Base-by-base conservation (phyloP, 768 basidiomycete genomes). In the Mycena polygramma region DNA sequence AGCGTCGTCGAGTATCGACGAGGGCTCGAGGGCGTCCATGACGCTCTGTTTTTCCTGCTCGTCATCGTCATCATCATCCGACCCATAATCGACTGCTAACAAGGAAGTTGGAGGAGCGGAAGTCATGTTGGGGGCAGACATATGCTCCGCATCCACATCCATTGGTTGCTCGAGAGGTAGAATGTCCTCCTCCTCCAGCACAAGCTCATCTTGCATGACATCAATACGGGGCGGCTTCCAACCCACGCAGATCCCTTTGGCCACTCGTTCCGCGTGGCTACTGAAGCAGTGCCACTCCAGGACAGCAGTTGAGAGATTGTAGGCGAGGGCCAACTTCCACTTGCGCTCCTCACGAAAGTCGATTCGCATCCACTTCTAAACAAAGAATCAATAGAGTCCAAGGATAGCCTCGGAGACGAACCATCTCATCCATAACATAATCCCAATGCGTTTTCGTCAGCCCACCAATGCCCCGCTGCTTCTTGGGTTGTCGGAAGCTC, bases 341-440 rank as follows among this genome's bases (percentile, higher is more conserved):
- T 88, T 90, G 48, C 94, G 87, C 77, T 99, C 98, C 80, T 99
- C 97, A 22, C 94, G 91, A 74, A 98, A 98, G 78, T 99, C 98
- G 45, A 89, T 89, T 35, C 95, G 93, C 89, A 99, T 92, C 98
- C 98, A 99, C 89, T 93, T 95, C 97, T 96, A 61, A 0, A 61
- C 22, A 26, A 36, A 62, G 53, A 72, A 73, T 58, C 46, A 24
- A 71, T 55, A 26, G 15, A 37, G 54, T 20, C 39, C 51, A 20
- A 48, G 60, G 19, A 52, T 8, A 48, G 35, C 61, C 43, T 20
- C 45, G 30, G 36, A 58, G 22, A 83, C 88, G 74, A 63, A 94
- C 95, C 96, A 98, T 96, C 81, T 99, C 98, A 70, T 99, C 97
- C 79, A 99, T 81, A 41, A 99, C 84, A 80, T 96, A 94, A 78